Conservation (phyloP, 1,139 yeast genomes). For the Nakaseomyces sp. region DNA sequence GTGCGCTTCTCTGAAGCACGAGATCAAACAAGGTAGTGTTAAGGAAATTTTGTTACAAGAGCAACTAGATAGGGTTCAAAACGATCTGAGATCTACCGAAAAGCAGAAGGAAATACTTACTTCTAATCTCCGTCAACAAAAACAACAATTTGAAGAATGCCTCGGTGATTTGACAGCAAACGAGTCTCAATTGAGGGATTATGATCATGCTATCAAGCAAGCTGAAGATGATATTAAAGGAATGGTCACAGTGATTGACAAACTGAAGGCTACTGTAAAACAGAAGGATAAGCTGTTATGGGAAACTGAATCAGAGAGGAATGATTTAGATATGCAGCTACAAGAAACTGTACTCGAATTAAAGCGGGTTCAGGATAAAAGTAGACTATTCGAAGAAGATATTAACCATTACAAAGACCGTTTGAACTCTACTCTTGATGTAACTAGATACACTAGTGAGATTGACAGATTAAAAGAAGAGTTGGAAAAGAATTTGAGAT, state of each 20-base stretch:
- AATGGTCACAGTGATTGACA: constrained; percentile 50
- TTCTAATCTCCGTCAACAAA: constrained; percentile 48
- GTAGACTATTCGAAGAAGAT: constrained; percentile 41
- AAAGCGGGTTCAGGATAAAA: constrained; percentile 42
- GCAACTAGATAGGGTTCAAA: constrained; percentile 24
- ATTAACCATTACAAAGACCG: constrained; percentile 45
- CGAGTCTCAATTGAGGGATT: constrained; percentile 55
- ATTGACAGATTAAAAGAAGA: constrained; percentile 52
- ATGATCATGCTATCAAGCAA: constrained; percentile 43
- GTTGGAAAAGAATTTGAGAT: constrained; percentile 46
- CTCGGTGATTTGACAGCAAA: constrained; percentile 68
- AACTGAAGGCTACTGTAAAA: constrained; percentile 46
- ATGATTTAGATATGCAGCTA: constrained; percentile 46
- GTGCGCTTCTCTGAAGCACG: constrained; percentile 19
- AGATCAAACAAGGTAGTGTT: constrained; percentile 19
- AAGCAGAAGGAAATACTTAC: constrained; percentile 25
- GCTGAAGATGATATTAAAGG: constrained; percentile 53
- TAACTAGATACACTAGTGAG: constrained; percentile 46
- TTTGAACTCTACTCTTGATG: constrained; percentile 35
- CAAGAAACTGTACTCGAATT: constrained; percentile 54
- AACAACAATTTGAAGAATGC: constrained; percentile 67
- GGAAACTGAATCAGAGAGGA: constrained; percentile 49
- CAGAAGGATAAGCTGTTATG: constrained; percentile 51
- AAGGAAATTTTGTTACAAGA: constrained; percentile 26
- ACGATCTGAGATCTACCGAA: constrained; percentile 25